These are phyloP conservation scores for Drosera spatulata DNA, from an alignment of 179 eudicot species.

Conservation along the genomic window DNA sequence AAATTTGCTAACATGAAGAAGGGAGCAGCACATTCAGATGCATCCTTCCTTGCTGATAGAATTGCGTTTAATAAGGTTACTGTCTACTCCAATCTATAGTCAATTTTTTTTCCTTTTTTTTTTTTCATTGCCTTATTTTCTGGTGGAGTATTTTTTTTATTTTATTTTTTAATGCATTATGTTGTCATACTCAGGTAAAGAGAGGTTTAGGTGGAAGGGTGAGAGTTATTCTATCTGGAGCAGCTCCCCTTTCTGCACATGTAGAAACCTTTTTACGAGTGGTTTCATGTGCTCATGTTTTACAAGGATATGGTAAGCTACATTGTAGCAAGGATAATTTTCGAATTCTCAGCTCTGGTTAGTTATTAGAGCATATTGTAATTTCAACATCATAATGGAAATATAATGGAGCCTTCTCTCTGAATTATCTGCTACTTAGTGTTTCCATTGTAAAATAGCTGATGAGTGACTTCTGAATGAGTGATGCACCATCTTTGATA, in stretches of 20 bases:
- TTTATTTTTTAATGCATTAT: background rate
- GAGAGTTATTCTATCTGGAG: conserved; percentile 83
- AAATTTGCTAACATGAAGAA: conserved; percentile 66
- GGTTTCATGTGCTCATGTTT: conserved; percentile 74
- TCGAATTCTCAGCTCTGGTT: too few species aligned
- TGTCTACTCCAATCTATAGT: background rate
- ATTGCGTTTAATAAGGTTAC: conserved; percentile 80
- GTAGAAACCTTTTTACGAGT: conserved; percentile 78
- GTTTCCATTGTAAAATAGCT: too few species aligned
- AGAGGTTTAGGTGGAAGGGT: conserved; percentile 82
- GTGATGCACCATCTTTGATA: too few species aligned
- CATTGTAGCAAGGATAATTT: too few species aligned
- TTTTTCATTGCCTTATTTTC: background rate
- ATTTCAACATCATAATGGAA: too few species aligned
- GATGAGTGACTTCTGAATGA: too few species aligned
- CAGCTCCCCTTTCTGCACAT: conserved; percentile 87
- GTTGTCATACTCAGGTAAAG: conserved; percentile 49
- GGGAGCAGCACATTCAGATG: conserved; percentile 65
- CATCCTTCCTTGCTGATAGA: conserved; percentile 76
- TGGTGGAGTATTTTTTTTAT: too few species aligned
- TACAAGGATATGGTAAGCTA: conserved; percentile 88
- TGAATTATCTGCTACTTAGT: too few species aligned
- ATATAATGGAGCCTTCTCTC: too few species aligned
- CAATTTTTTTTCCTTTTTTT: background rate
- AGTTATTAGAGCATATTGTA: too few species aligned